Conservation (phyloP, 2,329 filamentous ascomycete species). For the Metarhizium sp. region DNA sequence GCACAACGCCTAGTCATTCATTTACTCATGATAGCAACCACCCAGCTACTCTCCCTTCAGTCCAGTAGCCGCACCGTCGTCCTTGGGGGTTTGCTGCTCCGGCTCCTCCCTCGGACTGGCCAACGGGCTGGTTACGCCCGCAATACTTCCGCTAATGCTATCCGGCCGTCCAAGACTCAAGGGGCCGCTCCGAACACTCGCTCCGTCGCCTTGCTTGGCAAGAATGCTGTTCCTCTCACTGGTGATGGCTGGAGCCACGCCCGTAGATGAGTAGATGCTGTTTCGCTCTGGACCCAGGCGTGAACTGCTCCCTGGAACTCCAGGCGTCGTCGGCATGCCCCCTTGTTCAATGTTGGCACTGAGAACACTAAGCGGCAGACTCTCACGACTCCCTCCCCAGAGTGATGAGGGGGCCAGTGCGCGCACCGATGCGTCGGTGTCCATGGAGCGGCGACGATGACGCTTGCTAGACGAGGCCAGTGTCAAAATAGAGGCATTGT, state of each 20-base stretch:
- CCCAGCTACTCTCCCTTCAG: slow-evolving; percentile 10
- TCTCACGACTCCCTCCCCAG: slow-evolving; percentile 74
- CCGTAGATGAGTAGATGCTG: slow-evolving; percentile 72
- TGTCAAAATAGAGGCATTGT: slow-evolving; percentile 80
- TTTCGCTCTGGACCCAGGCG: slow-evolving; percentile 51
- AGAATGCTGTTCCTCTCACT: slow-evolving; percentile 80
- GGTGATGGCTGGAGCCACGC: slow-evolving; percentile 53
- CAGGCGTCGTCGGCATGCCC: slow-evolving; percentile 34
- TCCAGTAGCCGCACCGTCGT: slow-evolving; percentile 18
- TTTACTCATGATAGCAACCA: slow-evolving; percentile 1
- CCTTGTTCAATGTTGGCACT: slow-evolving; percentile 56
- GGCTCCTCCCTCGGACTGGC: slow-evolving; percentile 43
- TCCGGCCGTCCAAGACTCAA: slow-evolving; percentile 72
- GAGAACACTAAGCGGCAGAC: slow-evolving; percentile 67
- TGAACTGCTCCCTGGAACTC: slow-evolving; percentile 42
- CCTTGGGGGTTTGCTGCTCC: slow-evolving; percentile 23
- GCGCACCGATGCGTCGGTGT: slow-evolving; percentile 78
- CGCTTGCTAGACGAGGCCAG: slow-evolving; percentile 76
- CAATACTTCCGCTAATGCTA: slow-evolving; percentile 71
- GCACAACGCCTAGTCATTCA: slow-evolving; percentile 1
- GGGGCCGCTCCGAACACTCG: slow-evolving; percentile 69
- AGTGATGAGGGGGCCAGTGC: slow-evolving; percentile 75
- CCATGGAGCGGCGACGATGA: slow-evolving; percentile 66
- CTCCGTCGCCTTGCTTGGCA: slow-evolving; percentile 59
- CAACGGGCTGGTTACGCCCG: slow-evolving; percentile 51